Base-by-base conservation (phyloP, 805 yeast genomes). In the Nakazawaea holstii region DNA sequence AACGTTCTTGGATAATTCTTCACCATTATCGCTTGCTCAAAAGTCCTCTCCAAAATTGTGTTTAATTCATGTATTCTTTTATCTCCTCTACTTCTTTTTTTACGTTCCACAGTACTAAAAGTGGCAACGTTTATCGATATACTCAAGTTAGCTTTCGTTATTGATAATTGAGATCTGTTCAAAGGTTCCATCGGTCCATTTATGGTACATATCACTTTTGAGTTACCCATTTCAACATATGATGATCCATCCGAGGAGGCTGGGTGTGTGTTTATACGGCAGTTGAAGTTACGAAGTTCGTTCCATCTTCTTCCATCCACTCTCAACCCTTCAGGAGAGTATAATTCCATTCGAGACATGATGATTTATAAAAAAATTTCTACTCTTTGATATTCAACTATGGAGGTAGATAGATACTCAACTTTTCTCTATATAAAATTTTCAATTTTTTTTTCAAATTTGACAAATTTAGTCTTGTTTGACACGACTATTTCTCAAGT, bases 251-350 rank as follows among this genome's bases (percentile, higher is more conserved):
- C 97, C 2, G 94, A 76, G 0, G 91, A 77, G 55, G 76, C 79
- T 6, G 96, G 89, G 58, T 91, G 97, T 1, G 98, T 90, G 59
- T 89, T 89, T 46, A 88, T 80, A 15, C 80, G 77, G 60, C 96
- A 87, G 35, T 79, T 79, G 58, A 94, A 87, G 29, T 82, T 75
- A 43, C 98, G 81, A 39, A 91, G 73, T 64, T 94, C 99, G 58
- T 92, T 89, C 90, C 94, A 90, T 52, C 99, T 76, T 57, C 99
- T 80, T 1, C 99, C 99, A 62, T 94, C 98, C 11, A 84, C 70
- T 53, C 99, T 74, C 41, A 94, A 74, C 4, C 99, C 99, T 66
- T 94, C 98, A 6, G 97, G 97, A 0, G 97, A 91, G 61, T 87
- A 92, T 39, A 94, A 66, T 70, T 94, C 99, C 56, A 81, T 66